These are phyloP conservation scores for Ustilago trichophora DNA, from an alignment of 1,284 basidiomycete genomes.

Conservation along the genomic window DNA sequence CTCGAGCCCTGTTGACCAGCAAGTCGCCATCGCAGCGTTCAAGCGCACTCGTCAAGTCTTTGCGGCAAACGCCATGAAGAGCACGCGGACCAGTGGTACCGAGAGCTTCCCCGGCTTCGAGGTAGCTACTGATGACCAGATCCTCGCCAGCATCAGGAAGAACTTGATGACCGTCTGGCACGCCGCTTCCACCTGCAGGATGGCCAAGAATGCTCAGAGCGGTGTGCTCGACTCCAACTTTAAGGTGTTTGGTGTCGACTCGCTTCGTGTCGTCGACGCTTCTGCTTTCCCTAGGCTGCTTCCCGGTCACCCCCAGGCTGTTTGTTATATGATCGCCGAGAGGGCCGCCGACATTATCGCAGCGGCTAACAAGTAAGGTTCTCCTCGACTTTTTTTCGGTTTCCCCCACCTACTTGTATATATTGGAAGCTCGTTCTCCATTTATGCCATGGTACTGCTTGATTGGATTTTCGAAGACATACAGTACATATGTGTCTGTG, in stretches of 20 bases:
- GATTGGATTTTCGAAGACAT: no score
- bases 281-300: conserved; percentile 68
- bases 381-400: no score
- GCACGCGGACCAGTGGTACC: conserved; percentile 59
- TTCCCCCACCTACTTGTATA: no score
- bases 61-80: conserved; percentile 62
- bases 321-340: conserved; percentile 55
- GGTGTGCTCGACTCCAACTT: conserved; percentile 70
- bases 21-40: conserved; percentile 52
- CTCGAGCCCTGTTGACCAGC: conserved; percentile 61
- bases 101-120: conserved; percentile 65
- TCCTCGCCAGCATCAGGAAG: conserved; percentile 67
- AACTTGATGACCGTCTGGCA: conserved; percentile 69
- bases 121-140: conserved; percentile 67
- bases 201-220: conserved; percentile 61
- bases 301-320: conserved; percentile 53
- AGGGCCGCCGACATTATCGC: conserved; percentile 33
- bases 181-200: conserved; percentile 63
- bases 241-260: conserved; percentile 69
- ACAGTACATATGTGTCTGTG: no score
- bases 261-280: conserved; percentile 70
- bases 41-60: conserved; percentile 56
- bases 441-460: no score
- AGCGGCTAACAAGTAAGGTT: conserved; percentile 23
- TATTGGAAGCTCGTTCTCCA: no score